A percentile compares a stretch with the other conserved stretches of the same genome.
These are phyloP conservation scores for Xylaria sp. DNA, from an alignment of 2,329 filamentous ascomycete species.

Conservation along the genomic window DNA sequence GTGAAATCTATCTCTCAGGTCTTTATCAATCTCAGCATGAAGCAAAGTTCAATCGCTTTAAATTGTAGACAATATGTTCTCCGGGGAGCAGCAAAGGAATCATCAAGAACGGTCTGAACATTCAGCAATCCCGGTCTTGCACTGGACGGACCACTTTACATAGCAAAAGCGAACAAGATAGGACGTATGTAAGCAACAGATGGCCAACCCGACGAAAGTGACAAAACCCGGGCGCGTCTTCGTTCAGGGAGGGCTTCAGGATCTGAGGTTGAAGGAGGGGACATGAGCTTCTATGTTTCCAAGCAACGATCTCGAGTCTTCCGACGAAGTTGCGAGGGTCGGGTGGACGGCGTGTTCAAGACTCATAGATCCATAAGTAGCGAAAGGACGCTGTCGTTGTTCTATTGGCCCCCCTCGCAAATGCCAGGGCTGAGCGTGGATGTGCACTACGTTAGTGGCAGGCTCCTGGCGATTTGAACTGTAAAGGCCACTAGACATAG, in stretches of 20 bases:
- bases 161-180: not conserved
- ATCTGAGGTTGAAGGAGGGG: not conserved
- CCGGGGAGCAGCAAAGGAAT: not conserved
- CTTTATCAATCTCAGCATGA: slow-evolving; percentile 4
- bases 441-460: slow-evolving; percentile 12
- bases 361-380: slow-evolving; percentile 38
- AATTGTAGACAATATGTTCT: not conserved
- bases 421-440: slow-evolving; percentile 11
- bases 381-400: slow-evolving; percentile 29
- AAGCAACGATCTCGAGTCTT: not conserved
- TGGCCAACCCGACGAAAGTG: not conserved
- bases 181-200: not conserved
- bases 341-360: not conserved
- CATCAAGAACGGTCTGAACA: not conserved
- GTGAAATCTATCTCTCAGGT: slow-evolving; percentile 1
- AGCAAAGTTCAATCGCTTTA: slow-evolving; percentile 3
- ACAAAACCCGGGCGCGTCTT: slow-evolving; percentile 1
- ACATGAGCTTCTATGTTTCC: not conserved
- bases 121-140: slow-evolving; percentile 1
- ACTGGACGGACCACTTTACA: not conserved
- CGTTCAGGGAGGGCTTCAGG: not conserved
- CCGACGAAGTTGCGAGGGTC: not conserved
- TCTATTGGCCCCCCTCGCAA: slow-evolving; percentile 34
- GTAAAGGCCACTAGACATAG: slow-evolving; percentile 40
- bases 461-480: slow-evolving; percentile 8